phyloP scores from a whole-genome alignment of 345 rosid species.

The Eucalyptus regnans region DNA sequence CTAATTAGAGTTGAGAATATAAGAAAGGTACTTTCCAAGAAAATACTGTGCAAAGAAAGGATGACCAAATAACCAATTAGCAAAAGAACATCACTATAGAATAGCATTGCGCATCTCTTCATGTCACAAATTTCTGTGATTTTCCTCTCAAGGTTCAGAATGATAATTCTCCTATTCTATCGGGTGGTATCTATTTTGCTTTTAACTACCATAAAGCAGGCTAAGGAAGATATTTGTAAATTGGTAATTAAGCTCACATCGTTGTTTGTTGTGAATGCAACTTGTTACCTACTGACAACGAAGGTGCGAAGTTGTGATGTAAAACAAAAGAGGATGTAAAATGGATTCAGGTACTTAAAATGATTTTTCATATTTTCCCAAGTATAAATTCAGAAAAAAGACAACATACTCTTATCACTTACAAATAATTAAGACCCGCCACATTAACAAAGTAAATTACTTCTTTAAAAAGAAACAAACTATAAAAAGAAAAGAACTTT shows the following conservation, averaged over 20 bases:
- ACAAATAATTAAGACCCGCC: background rate
- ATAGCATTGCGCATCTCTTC: background rate
- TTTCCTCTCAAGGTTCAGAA: background rate
- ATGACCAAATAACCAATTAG: background rate
- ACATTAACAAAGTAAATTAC: background rate
- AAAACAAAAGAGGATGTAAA: background rate
- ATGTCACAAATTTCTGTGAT: background rate
- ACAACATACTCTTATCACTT: background rate
- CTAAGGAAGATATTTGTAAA: background rate
- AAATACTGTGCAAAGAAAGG: background rate
- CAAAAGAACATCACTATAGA: background rate
- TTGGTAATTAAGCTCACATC: background rate
- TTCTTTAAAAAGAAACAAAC: background rate
- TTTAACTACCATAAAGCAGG: background rate
- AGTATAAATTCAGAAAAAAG: background rate
- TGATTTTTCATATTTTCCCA: background rate
- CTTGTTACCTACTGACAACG: background rate
- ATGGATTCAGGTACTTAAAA: background rate
- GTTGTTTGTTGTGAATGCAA: background rate
- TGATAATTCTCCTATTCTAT: background rate
- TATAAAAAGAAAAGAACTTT: background rate
- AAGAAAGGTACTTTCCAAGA: background rate
- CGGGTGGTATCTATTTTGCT: background rate
- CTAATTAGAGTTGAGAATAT: background rate
- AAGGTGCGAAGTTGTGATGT: background rate